Conservation (phyloP, 2,329 filamentous ascomycete species). For the Podosphaera aphanis region DNA sequence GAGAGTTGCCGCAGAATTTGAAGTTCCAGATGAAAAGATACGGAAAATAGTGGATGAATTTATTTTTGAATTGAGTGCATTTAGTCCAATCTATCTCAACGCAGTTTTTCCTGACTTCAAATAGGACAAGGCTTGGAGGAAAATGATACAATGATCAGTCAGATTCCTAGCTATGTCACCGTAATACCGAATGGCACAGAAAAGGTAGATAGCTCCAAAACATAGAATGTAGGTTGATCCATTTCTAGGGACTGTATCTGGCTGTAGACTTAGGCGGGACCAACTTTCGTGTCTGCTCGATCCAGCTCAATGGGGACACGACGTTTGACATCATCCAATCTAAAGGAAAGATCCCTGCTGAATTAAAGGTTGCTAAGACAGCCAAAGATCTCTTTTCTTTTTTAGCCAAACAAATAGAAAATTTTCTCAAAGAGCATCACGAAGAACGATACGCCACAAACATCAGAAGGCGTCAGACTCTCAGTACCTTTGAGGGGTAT, state of each 20-base stretch:
- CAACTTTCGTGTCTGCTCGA: constrained; percentile 93
- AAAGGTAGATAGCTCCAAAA: constrained; percentile 35
- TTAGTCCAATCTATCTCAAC: not conserved
- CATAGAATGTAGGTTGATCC: constrained; percentile 2
- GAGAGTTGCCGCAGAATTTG: constrained; percentile 64
- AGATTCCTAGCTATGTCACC: constrained; percentile 95
- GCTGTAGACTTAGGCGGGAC: constrained; percentile 95
- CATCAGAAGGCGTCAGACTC: constrained; percentile 37
- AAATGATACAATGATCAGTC: constrained; percentile 63
- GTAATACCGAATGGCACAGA: constrained; percentile 91
- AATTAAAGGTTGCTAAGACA: constrained; percentile 75
- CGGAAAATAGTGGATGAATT: constrained; percentile 69
- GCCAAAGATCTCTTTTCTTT: constrained; percentile 77
- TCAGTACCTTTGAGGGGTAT: constrained; percentile 33
- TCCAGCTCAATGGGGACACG: constrained; percentile 77
- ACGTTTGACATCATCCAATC: constrained; percentile 84
- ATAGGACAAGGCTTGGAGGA: constrained; percentile 59
- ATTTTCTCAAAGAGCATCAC: constrained; percentile 72
- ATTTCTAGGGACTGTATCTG: constrained; percentile 54
- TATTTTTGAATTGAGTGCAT: constrained; percentile 56
- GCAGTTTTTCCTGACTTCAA: constrained; percentile 4
- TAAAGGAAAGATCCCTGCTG: constrained; percentile 73
- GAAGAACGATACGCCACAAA: constrained; percentile 61
- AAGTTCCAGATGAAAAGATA: constrained; percentile 56
- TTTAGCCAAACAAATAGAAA: constrained; percentile 75